These are phyloP conservation scores for Pseudogymnoascus sp. DNA, from an alignment of 2,329 filamentous ascomycete species.

Conservation along the genomic window DNA sequence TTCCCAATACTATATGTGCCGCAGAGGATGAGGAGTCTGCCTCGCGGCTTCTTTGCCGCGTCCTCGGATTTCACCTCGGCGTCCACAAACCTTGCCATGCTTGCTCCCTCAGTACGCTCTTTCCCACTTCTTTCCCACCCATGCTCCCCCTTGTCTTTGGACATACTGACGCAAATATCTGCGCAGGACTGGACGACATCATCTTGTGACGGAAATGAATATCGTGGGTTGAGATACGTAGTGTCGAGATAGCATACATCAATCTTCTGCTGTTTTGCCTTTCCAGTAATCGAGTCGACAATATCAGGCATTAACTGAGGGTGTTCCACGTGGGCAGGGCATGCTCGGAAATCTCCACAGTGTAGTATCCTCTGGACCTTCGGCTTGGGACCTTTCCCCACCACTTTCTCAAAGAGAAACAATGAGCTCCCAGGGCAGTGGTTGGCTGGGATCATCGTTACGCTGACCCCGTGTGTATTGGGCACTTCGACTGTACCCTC, in stretches of 20 bases:
- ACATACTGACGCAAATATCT: slow-evolving; percentile 73
- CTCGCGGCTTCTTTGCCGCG: slow-evolving; percentile 34
- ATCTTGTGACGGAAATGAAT: slow-evolving; percentile 83
- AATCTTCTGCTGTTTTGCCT: slow-evolving; percentile 71
- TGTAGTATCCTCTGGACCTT: slow-evolving; percentile 76
- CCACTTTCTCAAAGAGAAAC: slow-evolving; percentile 79
- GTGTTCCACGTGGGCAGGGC: slow-evolving; percentile 73
- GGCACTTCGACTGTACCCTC: slow-evolving; percentile 72
- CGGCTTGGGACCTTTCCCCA: slow-evolving; percentile 50
- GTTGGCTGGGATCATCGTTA: slow-evolving; percentile 94
- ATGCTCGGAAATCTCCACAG: slow-evolving; percentile 92
- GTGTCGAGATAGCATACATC: slow-evolving; percentile 97
- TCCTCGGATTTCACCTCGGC: slow-evolving; percentile 17
- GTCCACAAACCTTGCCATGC: slow-evolving; percentile 54
- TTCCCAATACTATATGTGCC: slow-evolving; percentile 98
- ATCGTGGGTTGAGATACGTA: slow-evolving; percentile 91
- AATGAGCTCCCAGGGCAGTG: slow-evolving; percentile 93
- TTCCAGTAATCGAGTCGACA: slow-evolving; percentile 61
- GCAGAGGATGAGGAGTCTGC: slow-evolving; percentile 80
- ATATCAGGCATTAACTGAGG: slow-evolving; percentile 70
- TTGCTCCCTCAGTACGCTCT: slow-evolving; percentile 40
- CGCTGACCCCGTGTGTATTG: slow-evolving; percentile 69
- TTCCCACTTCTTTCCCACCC: slow-evolving; percentile 48
- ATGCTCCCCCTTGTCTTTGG: slow-evolving; percentile 51
- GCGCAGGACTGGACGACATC: slow-evolving; percentile 83